Conservation (phyloP, 2,329 filamentous ascomycete species). For the Diplodia sapinea region DNA sequence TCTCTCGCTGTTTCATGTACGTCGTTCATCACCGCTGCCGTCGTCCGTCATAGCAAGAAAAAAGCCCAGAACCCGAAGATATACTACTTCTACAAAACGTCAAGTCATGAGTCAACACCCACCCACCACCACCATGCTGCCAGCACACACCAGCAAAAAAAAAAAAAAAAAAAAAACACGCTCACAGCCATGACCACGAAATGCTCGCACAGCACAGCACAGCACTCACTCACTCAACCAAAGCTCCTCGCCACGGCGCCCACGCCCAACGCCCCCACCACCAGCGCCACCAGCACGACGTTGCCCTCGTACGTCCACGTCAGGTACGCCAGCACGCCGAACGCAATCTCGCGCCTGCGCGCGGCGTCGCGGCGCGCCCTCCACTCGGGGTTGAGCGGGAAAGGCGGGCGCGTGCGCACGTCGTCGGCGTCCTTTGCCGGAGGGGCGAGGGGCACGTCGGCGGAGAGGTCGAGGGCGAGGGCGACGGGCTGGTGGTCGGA, state of each 20-base stretch:
- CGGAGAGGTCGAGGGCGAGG: conserved; percentile 70
- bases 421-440: conserved; percentile 47
- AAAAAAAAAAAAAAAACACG: no score
- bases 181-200: no score
- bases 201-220: no score
- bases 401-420: conserved; percentile 58
- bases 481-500: conserved; percentile 90
- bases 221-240: neutral
- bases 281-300: conserved; percentile 43
- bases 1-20: no score
- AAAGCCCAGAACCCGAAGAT: no score
- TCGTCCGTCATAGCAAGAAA: no score
- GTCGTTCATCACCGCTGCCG: no score
- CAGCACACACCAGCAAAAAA: neutral
- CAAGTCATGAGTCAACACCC: no score
- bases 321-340: conserved; percentile 65
- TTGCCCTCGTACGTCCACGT: conserved; percentile 55
- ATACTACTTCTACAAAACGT: no score
- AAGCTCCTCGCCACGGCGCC: conserved; percentile 7
- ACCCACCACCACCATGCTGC: no score
- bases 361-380: conserved; percentile 59
- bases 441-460: conserved; percentile 44
- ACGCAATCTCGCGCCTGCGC: conserved; percentile 63
- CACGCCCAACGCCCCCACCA: conserved; percentile 12
- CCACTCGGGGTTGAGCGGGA: conserved; percentile 64